Percentiles rank a stretch among this genome's conserved stretches.
Conservation (phyloP, 352 stramenopile genomes). For the Phytophthora syringae region DNA sequence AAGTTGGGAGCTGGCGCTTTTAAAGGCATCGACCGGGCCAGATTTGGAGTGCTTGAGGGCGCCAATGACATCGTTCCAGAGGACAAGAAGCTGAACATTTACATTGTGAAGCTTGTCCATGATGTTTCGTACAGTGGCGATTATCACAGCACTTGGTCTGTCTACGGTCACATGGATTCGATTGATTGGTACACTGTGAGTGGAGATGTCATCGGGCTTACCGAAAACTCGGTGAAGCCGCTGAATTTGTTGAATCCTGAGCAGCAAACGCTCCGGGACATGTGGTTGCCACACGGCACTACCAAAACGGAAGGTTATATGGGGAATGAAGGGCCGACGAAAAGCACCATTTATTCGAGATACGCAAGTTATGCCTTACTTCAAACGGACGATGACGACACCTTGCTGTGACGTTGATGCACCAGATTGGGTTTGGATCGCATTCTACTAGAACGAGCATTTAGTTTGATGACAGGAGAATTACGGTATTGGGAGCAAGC, state of each 20-base stretch:
- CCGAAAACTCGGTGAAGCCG: neutral
- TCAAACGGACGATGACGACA: too few relatives aligned
- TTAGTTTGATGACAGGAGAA: too few relatives aligned
- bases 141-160: neutral
- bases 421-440: too few relatives aligned
- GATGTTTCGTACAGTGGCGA: neutral
- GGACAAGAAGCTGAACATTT: conserved; percentile 16
- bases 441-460: too few relatives aligned
- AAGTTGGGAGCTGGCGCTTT: conserved; percentile 14
- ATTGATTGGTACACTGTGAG: conserved; percentile 15
- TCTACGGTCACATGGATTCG: conserved; percentile 7
- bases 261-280: conserved; percentile 11
- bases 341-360: conserved; percentile 25
- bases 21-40: conserved; percentile 24
- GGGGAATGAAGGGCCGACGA: conserved; percentile 22
- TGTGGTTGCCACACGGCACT: neutral
- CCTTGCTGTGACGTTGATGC: too few relatives aligned
- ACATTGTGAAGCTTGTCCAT: conserved; percentile 18
- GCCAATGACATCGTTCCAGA: conserved; percentile 3
- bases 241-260: conserved; percentile 25
- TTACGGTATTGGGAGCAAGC: too few relatives aligned
- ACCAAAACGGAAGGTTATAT: conserved; percentile 16
- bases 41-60: conserved; percentile 11
- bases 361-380: too few relatives aligned
- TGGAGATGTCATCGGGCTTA: conserved; percentile 1